Base-by-base conservation (phyloP, 2,329 filamentous ascomycete species). In the Proliferodiscus dingleyae region DNA sequence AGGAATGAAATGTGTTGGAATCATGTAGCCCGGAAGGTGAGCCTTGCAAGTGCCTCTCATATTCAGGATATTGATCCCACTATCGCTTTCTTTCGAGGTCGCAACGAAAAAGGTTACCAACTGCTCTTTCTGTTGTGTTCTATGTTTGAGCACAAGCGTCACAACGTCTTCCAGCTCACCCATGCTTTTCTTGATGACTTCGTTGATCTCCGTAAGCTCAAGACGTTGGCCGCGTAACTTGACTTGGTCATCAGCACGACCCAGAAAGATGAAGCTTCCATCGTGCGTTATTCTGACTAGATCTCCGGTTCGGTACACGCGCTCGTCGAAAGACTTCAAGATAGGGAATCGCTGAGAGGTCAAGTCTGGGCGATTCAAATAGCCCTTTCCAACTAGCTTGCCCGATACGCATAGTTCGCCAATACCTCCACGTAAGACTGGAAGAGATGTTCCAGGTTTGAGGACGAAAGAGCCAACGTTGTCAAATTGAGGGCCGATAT, bases 351-450 rank as follows among this genome's bases (percentile, higher is more conserved):
- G 77, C 56, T 91, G 84, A 1, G 68, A 61, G 0, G 89, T 95
- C 26, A 96, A 74, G n/a, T 89, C 80, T 1, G 78, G 73, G 2
- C 87, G 78, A 51, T 91, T 89, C 15, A 95, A 71, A 62, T 97
- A 97, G 0, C 90, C 91, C 57, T 88, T 89, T 1, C 89, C 90
- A 4, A 97, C 89, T 2, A 96, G 74, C 54, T 83, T 85, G 1
- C 90, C 90, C 1, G 87, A 89, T 1, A 95, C 81, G 57, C 90
- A 96, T 2, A 96, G 78, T 66, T 96, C 90, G 4, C 91, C 91
- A 3, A 95, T 76, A 1, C 77, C 88, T 8, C 90, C 90, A 34
- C 81, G 76, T 18, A 93, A 62, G 0, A 95, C 87, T 0, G 88
- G 87, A 1, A 72, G 68, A 21, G 84, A 78, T 0, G 86, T 86